Evolutionary conservation across 148 eudicot genomes (phyloP).

Genomic region (Pharnaceum exiguum): DNA sequence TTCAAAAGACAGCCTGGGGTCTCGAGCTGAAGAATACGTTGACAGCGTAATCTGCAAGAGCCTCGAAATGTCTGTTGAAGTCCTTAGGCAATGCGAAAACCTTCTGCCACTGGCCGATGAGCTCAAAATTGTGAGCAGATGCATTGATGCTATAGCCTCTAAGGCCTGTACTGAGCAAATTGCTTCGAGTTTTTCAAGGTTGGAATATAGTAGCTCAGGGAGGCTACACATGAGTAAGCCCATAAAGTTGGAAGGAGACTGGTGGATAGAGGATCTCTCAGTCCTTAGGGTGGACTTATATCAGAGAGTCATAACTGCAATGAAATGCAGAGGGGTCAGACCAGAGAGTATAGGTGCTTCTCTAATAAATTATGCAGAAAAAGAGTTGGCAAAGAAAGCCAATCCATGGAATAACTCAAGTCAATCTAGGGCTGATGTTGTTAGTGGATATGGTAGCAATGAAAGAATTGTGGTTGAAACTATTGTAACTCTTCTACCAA

Average conservation of each 20-base stretch:
- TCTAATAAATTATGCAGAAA: slow-evolving; percentile 69
- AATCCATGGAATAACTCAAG: slow-evolving; percentile 40
- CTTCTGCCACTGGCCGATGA: slow-evolving; percentile 91
- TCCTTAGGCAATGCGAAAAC: slow-evolving; percentile 73
- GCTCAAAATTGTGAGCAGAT: slow-evolving; percentile 57
- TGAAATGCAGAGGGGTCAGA: slow-evolving; percentile 90
- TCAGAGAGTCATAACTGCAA: slow-evolving; percentile 68
- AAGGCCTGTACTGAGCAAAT: slow-evolving; percentile 90
- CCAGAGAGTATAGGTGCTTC: slow-evolving; percentile 91
- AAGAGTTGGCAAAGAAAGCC: slow-evolving; percentile 61
- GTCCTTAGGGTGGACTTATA: slow-evolving; percentile 69
- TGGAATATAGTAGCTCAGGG: slow-evolving; percentile 94
- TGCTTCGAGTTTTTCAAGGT: slow-evolving; percentile 88
- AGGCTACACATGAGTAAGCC: slow-evolving; percentile 85
- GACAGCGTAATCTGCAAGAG: slow-evolving; percentile 66
- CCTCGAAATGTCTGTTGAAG: slow-evolving; percentile 80
- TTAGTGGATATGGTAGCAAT: slow-evolving; percentile 29
- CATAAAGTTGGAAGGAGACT: slow-evolving; percentile 68
- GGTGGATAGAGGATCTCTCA: slow-evolving; percentile 93
- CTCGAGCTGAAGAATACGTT: slow-evolving; percentile 78
- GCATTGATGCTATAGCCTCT: slow-evolving; percentile 85
- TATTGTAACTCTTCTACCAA: slow-evolving; percentile 68
- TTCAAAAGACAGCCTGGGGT: slow-evolving; percentile 68
- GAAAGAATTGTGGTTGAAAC: slow-evolving; percentile 76
- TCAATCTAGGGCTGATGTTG: slow-evolving; percentile 34